Conservation (phyloP, 177 flowering plant species). For the Telopea speciosissima region DNA sequence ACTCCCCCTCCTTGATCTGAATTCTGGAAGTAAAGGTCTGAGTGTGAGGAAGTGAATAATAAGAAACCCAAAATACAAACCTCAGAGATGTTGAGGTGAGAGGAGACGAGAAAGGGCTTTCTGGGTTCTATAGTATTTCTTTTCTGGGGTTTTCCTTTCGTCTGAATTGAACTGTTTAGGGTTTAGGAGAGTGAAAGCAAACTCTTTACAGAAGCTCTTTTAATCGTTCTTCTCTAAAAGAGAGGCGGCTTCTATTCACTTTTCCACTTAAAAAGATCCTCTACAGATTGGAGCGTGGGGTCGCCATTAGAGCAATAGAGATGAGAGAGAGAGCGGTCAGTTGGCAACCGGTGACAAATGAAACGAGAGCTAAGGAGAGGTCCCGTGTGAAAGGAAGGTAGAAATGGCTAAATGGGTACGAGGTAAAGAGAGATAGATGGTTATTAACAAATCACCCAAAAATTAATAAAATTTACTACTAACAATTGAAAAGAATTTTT, state of each 20-base stretch:
- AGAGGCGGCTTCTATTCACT: constrained; percentile 14
- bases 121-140: background rate
- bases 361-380: constrained; percentile 17
- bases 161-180: constrained; percentile 17
- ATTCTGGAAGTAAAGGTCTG: constrained; percentile 3
- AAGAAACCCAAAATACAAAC: background rate
- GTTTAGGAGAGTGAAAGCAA: constrained; percentile 16
- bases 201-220: constrained; percentile 12
- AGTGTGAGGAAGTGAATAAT: background rate
- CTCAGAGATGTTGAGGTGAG: background rate
- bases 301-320: constrained; percentile 15
- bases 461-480: too few relatives aligned
- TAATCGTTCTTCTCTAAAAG: constrained; percentile 20
- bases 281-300: constrained; percentile 29
- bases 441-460: too few relatives aligned
- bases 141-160: background rate
- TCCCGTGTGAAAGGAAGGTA: constrained; percentile 36
- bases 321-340: constrained; percentile 28
- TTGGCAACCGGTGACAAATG: constrained; percentile 49
- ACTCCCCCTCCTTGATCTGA: constrained; percentile 7
- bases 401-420: background rate
- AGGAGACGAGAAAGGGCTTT: background rate
- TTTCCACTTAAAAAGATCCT: constrained; percentile 24
- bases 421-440: background rate
- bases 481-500: too few relatives aligned